Evolutionary conservation across 164 flowering plant species (phyloP).

Genomic region (Berberis thunbergii): DNA sequence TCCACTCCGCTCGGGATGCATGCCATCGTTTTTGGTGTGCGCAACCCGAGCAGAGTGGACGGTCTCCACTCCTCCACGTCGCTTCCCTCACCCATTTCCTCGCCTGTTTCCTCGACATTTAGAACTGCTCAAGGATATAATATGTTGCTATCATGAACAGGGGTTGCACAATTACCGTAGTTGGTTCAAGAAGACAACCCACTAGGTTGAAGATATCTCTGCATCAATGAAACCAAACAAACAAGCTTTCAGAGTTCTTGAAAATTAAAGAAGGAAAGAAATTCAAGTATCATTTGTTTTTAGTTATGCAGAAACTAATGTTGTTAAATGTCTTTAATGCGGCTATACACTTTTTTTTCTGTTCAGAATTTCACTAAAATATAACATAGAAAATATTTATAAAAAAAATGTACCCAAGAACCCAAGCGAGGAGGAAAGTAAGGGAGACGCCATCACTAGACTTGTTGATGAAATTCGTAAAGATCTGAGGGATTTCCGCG

Average conservation of each 20-base stretch:
- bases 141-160: not conserved
- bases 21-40: no score
- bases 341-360: not conserved
- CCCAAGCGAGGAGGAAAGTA: conserved; percentile 77
- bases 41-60: no score
- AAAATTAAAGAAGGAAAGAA: no score
- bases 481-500: conserved; percentile 88
- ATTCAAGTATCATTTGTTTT: no score
- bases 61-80: no score
- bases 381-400: not conserved
- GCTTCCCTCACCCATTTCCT: no score
- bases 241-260: no score
- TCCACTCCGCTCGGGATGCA: no score
- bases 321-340: no score
- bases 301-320: not conserved
- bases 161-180: conserved; percentile 48
- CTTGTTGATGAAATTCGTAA: conserved; percentile 74
- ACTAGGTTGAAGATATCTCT: conserved; percentile 72
- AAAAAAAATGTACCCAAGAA: conserved; percentile 44
- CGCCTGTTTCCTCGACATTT: no score
- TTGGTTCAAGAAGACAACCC: conserved; percentile 90
- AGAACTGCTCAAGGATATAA: no score
- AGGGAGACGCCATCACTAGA: conserved; percentile 91
- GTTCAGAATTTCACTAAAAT: not conserved
- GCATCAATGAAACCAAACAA: conserved; percentile 12